Evolutionary conservation across 768 basidiomycete genomes (phyloP).

Genomic region (Polyporus arcularius): DNA sequence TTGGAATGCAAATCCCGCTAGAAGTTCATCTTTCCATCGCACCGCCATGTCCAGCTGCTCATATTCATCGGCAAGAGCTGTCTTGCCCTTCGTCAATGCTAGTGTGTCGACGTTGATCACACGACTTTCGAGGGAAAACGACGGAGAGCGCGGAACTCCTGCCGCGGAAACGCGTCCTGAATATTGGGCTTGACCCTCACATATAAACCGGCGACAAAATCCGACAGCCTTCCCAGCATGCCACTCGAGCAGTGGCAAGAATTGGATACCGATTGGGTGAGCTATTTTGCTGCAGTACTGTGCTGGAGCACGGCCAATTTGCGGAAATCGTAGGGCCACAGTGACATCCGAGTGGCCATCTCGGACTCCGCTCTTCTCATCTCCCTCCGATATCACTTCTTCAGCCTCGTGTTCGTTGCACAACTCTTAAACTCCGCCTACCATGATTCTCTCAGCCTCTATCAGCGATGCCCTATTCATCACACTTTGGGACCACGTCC

Average conservation of each 20-base stretch:
- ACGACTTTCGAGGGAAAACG: constrained; percentile 14
- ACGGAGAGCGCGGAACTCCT: constrained; percentile 19
- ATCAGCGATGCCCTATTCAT: constrained; percentile 14
- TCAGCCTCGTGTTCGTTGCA: not conserved
- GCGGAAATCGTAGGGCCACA: not conserved
- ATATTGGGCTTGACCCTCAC: not conserved
- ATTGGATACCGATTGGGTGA: too few species aligned
- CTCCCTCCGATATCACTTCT: constrained; percentile 7
- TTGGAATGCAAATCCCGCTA: constrained; percentile 13
- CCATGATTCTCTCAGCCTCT: constrained; percentile 14
- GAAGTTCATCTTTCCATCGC: not conserved
- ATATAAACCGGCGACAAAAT: not conserved
- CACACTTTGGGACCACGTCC: constrained; percentile 20
- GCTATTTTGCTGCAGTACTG: not conserved
- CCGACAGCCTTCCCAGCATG: constrained; percentile 7
- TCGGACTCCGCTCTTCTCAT: constrained; percentile 11
- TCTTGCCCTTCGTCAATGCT: not conserved
- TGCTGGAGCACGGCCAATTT: not conserved
- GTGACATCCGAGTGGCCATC: constrained; percentile 12
- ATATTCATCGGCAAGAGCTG: too few species aligned
- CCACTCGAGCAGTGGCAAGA: too few species aligned
- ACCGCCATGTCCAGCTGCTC: not conserved
- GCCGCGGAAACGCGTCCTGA: constrained; percentile 1
- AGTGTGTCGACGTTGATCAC: constrained; percentile 6
- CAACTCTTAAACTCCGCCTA: not conserved